These are phyloP conservation scores for Pseudomonodictys pantanalensis DNA, from an alignment of 495 filamentous ascomycete genomes.

Conservation along the genomic window DNA sequence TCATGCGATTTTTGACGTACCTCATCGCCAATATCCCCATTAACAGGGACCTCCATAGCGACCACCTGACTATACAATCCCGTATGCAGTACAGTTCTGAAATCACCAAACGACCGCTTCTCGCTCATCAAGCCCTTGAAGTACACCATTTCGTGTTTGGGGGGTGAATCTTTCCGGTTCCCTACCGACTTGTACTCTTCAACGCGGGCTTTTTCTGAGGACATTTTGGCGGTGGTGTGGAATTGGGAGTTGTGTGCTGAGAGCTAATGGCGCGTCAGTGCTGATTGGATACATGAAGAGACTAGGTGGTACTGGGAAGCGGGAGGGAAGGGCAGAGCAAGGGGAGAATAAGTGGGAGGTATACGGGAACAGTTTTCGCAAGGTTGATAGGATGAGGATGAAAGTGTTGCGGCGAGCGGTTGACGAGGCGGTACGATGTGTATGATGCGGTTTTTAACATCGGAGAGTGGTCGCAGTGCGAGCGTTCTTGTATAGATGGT, in stretches of 20 bases:
- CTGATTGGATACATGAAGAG: too few relatives aligned
- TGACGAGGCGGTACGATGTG: conserved; percentile 10
- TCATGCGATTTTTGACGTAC: too few relatives aligned
- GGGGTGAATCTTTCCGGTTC: conserved; percentile 34
- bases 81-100: conserved; percentile 61
- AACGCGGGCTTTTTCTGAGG: neutral
- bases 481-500: neutral
- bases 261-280: too few relatives aligned
- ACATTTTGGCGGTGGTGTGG: neutral
- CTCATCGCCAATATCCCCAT: conserved; percentile 65
- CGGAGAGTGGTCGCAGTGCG: conserved; percentile 12
- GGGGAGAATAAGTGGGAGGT: neutral
- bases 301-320: too few relatives aligned
- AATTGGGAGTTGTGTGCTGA: too few relatives aligned
- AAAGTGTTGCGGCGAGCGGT: neutral
- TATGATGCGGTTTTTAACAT: conserved; percentile 25
- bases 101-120: conserved; percentile 53
- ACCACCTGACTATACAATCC: conserved; percentile 63
- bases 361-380: neutral
- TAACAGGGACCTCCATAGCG: conserved; percentile 61
- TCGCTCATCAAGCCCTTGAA: conserved; percentile 54
- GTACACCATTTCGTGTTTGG: conserved; percentile 57
- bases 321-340: neutral
- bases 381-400: conserved; percentile 2
- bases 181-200: conserved; percentile 9